Base-by-base conservation (phyloP, 2,329 filamentous ascomycete species). In the Dothistroma pini region DNA sequence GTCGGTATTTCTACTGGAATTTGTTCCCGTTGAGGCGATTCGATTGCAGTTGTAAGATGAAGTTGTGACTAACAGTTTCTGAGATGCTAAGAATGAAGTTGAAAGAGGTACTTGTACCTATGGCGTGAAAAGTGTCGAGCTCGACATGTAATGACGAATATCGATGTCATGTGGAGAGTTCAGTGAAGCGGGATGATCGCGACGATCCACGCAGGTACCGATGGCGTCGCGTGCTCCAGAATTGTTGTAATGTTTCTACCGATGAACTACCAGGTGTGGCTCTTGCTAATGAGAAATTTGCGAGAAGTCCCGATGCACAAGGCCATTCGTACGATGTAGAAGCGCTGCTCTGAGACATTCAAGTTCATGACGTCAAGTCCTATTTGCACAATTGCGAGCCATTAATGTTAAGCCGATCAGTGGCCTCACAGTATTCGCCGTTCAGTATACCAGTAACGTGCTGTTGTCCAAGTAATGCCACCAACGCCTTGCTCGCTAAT, bases 401-500 rank as follows among this genome's bases (percentile, higher is more conserved):
- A n/a, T 29, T 51, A 44, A 19, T 7, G 54, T 41, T 56, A 11
- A 48, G 21, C 16, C 29, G n/a, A 2, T 19, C 11, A 54, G 22
- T 38, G n/a, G 22, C 38, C 52, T 21, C 16, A 38, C 52, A 21
- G 34, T 35, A 19, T 25, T n/a, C n/a, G 41, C n/a, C 4, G 41
- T 44, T 4, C 9, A 51, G 22, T 22, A 10, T 48, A 25, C 19
- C 35, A 12, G 4, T 19, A 35, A 56, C 41, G 54, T 56, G 35
- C 54, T 48, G 35, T 47, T 50, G 34, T 31, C 48, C 34, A 55
- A 32, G 31, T 22, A 50, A 31, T 44, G 47, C 21, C 44, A 31
- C 52, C 38, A 60, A 60, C 53, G 41, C 52, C 58, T 41, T 50
- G 56, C 50, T 60, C 41, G 51, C 47, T 57, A 55, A 57, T 51